Evolutionary conservation across 2,329 filamentous ascomycete genomes (phyloP), one percentile per base, ranked within the genome.

Genomic region (Hypoxylon sp.): DNA sequence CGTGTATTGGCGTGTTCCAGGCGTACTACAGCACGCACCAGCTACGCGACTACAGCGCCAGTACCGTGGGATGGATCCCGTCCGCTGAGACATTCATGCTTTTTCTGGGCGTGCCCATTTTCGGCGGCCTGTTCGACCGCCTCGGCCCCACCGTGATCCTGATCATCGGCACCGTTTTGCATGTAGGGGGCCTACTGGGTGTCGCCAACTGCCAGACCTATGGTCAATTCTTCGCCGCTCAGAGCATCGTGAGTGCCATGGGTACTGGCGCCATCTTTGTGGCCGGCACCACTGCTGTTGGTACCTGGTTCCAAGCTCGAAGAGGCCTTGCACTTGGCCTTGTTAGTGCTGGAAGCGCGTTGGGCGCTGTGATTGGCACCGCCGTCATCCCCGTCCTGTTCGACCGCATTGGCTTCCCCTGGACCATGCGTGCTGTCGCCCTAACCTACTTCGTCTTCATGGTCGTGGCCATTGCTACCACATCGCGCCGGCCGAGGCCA

Each of bases 381-480:
- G 60, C 60, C 42, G 60, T 63, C 7, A 63, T 63, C 13, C 60
- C 60, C 35, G 60, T 63, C n/a, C 8, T 63, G 31, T 63, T 63
- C 37, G 53, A 57, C 13, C 52, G 52, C 53, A 57, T 57, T 19
- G 60, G 60, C 21, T 63, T 63, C 51, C 52, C 60, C 35, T 63
- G 60, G 60, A 57, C 60, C 6, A 63, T 63, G 60, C 52, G 52
- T 29, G 60, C 60, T 15, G 52, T 57, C 17, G 52, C 60, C 17
- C 35, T 63, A 37, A 63, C 60, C 24, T 63, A 63, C 32, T 57
- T 57, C 6, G 46, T 57, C 17, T 46, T 57, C 10, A 19, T 61
- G 48, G 27, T 53, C 35, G 47, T 61, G 27, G 57, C 57, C 27
- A 61, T 61, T 17, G 35, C 37, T 13, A 58, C 55, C 11, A 48